Evolutionary conservation across 2,329 filamentous ascomycete genomes (phyloP).

Genomic region (Acrocalymma vagum): DNA sequence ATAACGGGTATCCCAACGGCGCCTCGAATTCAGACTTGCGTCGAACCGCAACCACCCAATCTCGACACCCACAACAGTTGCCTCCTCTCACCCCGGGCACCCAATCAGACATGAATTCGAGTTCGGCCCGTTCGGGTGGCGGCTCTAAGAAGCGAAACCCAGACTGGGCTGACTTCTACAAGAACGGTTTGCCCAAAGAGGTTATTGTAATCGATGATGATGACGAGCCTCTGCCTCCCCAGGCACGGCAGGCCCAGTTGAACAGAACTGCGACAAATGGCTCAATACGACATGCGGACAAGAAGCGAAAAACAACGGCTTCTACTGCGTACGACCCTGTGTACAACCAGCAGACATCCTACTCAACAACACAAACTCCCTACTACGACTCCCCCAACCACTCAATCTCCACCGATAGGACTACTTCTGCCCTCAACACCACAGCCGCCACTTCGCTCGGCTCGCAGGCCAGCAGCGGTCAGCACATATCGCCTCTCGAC

Average conservation of each 20-base stretch:
- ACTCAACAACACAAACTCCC: constrained; percentile 78
- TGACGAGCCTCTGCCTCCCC: constrained; percentile 28
- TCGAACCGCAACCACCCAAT: constrained; percentile 43
- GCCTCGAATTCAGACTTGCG: constrained; percentile 47
- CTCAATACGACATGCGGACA: constrained; percentile 65
- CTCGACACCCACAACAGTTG: constrained; percentile 41
- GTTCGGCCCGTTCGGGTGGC: constrained; percentile 20
- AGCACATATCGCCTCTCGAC: constrained; percentile 69
- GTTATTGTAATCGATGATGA: constrained; percentile 61
- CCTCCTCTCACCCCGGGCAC: constrained; percentile 33
- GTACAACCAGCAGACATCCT: constrained; percentile 74
- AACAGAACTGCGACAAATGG: constrained; percentile 50
- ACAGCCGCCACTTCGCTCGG: constrained; percentile 89
- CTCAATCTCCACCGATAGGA: constrained; percentile 83
- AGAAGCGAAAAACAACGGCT: constrained; percentile 76
- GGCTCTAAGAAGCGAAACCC: constrained; percentile 35
- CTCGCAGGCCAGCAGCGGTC: constrained; percentile 67
- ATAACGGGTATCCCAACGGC: constrained; percentile 48
- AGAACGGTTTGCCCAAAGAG: constrained; percentile 56
- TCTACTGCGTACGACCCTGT: constrained; percentile 72
- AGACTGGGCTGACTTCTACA: constrained; percentile 54
- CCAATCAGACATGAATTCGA: constrained; percentile 35
- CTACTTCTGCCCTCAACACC: constrained; percentile 80
- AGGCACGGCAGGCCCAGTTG: constrained; percentile 30
- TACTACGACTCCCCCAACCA: constrained; percentile 73